Conservation (phyloP, 768 basidiomycete species). For the Aureoboletus auriporus region DNA sequence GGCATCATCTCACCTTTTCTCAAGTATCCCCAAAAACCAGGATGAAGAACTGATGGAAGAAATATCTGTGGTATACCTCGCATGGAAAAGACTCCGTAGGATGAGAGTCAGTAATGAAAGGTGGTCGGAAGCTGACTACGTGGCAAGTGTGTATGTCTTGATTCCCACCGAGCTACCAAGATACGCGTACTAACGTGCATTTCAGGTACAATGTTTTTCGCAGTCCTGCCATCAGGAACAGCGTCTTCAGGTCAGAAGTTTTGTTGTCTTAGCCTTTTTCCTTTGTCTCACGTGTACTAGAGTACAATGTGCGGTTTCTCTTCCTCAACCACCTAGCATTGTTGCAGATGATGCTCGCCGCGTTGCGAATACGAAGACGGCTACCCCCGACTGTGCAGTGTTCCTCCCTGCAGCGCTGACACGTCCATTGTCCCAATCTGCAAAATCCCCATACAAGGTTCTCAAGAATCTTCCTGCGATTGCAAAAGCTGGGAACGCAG, state of each 20-base stretch:
- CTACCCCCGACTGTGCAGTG: constrained; percentile 47
- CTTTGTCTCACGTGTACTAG: constrained; percentile 25
- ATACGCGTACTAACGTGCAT: background rate
- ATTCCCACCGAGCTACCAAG: background rate
- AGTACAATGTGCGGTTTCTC: constrained; percentile 44
- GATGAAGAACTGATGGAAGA: constrained; percentile 32
- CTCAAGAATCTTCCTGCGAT: constrained; percentile 40
- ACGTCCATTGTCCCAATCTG: constrained; percentile 39
- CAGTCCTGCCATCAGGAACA: constrained; percentile 39
- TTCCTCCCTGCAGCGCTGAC: constrained; percentile 40
- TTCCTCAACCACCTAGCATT: constrained; percentile 40
- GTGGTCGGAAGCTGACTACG: constrained; percentile 53
- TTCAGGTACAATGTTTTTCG: constrained; percentile 48
- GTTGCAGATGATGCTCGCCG: constrained; percentile 30
- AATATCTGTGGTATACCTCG: constrained; percentile 37
- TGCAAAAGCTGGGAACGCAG: constrained; percentile 33
- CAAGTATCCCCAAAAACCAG: constrained; percentile 16
- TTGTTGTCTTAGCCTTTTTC: no score
- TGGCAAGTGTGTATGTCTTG: constrained; percentile 46
- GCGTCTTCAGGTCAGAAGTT: constrained; percentile 38
- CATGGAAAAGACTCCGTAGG: constrained; percentile 41
- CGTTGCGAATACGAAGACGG: constrained; percentile 43
- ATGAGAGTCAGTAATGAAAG: constrained; percentile 45
- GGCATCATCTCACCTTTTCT: constrained; percentile 39
- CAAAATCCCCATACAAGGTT: constrained; percentile 44